Percentiles rank a stretch among this genome's conserved stretches.
These are phyloP conservation scores for Coemansia biformis DNA, from an alignment of 192 early-diverging fungal species.

Conservation along the genomic window DNA sequence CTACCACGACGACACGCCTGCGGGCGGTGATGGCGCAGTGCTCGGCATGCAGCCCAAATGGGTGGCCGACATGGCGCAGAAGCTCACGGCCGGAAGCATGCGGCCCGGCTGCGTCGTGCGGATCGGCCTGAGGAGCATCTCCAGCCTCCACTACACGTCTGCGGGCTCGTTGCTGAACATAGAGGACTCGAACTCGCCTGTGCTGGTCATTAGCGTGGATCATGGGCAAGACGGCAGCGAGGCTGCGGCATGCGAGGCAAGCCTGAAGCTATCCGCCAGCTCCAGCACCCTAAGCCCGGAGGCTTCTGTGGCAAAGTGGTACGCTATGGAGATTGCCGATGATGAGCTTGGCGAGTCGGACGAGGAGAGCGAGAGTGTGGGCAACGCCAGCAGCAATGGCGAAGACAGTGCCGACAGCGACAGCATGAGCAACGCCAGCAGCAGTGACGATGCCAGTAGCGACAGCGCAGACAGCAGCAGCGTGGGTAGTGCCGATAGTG, in stretches of 20 bases:
- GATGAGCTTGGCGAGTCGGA: slow-evolving; percentile 5
- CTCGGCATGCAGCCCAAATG: slow-evolving; percentile 17
- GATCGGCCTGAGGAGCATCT: slow-evolving; percentile 48
- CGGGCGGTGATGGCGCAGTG: too few species aligned
- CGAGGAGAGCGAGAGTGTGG: not conserved
- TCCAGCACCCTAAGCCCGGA: not conserved
- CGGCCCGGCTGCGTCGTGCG: slow-evolving; percentile 16
- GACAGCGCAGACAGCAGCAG: not conserved
- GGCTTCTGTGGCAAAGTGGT: slow-evolving; percentile 14
- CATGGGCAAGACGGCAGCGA: not conserved
- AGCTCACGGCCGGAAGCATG: not conserved
- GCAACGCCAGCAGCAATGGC: not conserved
- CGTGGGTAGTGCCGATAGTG: slow-evolving; percentile 3
- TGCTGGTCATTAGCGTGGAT: slow-evolving; percentile 64
- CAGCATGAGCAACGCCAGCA: not conserved
- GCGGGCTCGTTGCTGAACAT: slow-evolving; percentile 70
- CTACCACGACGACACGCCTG: slow-evolving; percentile 56
- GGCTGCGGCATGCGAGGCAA: not conserved
- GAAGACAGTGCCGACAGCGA: not conserved
- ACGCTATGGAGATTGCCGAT: slow-evolving; percentile 16
- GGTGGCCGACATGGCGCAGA: slow-evolving; percentile 7
- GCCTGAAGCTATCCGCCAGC: slow-evolving; percentile 3
- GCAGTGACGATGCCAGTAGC: not conserved
- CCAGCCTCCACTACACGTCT: slow-evolving; percentile 66
- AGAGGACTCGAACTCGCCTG: slow-evolving; percentile 62